phyloP scores from a whole-genome alignment of 2,329 filamentous ascomycete genomes.

The Seiridium cupressi region DNA sequence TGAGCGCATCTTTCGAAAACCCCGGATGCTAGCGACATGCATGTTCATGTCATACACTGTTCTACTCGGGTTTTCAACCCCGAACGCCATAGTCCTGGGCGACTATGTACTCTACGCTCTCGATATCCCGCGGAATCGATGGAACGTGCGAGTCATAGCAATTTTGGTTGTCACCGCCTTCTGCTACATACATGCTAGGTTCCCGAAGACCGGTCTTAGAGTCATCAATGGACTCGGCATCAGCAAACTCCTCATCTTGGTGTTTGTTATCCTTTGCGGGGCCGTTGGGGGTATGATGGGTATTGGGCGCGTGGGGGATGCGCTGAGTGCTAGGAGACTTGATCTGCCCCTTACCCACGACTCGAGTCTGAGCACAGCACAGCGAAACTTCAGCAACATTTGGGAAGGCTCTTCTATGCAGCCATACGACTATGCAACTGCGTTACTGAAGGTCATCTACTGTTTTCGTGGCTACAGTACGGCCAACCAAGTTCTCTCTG shows the following conservation, averaged over 20 bases:
- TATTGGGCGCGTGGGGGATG: slow-evolving; percentile 20
- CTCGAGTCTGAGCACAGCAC: slow-evolving; percentile 28
- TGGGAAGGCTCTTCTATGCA: slow-evolving; percentile 38
- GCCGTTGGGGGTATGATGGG: slow-evolving; percentile 33
- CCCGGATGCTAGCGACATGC: slow-evolving; percentile 11
- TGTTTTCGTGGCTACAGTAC: slow-evolving; percentile 54
- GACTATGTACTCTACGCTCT: slow-evolving; percentile 49
- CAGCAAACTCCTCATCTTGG: slow-evolving; percentile 47
- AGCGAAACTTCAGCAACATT: slow-evolving; percentile 37
- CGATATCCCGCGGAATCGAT: slow-evolving; percentile 35
- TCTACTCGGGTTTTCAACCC: slow-evolving; percentile 48
- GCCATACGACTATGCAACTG: slow-evolving; percentile 44
- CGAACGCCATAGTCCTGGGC: slow-evolving; percentile 50
- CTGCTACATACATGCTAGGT: slow-evolving; percentile 44
- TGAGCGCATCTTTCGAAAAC: slow-evolving; percentile 47
- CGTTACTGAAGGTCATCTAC: slow-evolving; percentile 55
- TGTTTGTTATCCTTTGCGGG: slow-evolving; percentile 42
- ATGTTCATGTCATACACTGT: slow-evolving; percentile 38
- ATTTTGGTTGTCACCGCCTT: slow-evolving; percentile 43
- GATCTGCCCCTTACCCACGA: slow-evolving; percentile 20
- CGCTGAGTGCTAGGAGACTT: slow-evolving; percentile 13
- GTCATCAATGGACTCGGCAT: slow-evolving; percentile 48
- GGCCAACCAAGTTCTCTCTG: slow-evolving; percentile 54
- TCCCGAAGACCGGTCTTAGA: slow-evolving; percentile 44
- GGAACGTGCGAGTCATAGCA: slow-evolving; percentile 49